Base-by-base conservation (phyloP, 2,329 filamentous ascomycete genomes). In the Fusarium brachygibbosum region DNA sequence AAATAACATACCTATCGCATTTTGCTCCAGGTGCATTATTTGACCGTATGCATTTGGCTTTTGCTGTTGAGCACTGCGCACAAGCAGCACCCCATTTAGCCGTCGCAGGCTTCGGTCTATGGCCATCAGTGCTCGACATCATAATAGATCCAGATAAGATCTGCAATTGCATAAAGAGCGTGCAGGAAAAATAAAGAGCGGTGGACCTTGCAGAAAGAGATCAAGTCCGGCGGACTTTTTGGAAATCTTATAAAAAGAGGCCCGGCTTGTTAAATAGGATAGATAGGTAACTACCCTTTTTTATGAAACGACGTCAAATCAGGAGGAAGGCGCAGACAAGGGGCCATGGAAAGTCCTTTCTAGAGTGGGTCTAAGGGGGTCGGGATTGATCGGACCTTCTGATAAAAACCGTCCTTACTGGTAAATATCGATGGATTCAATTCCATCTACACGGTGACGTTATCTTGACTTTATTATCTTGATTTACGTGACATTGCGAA, bases 31-130 rank as follows among this genome's bases (percentile, higher is more conserved):
- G 67, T 4, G 69, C 61, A 6, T 75, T 68, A 57, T 79, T 80
- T 9, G 82, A 79, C 11, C 83, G 80, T 44, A 85, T 79, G 63
- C 84, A 86, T 64, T 85, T 85, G 10, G 84, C 83, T 68, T 86
- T 86, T 32, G 84, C 82, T 14, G 79, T 76, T 9, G 84, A 82
- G 67, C 84, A 86, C 2, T 82, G 76, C 7, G 82, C 77, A 50
- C 84, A 86, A 2, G 84, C 84, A 6, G 82, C 82, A 17, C 84
- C 84, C 84, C 84, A 86, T 83, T 79, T 81, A 31, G 79, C 79
- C 60, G 78, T 78, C 17, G 79, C 72, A 31, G 77, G 72, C 69
- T 79, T 79, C 23, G 70, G 75, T 50, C 76, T 61, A 29, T 51
- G 23, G 16, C 17, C 25, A 38, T 71, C 69, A 42, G 57, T 23